These are phyloP conservation scores for Russula vinacea DNA, from an alignment of 768 basidiomycete genomes.

Conservation along the genomic window DNA sequence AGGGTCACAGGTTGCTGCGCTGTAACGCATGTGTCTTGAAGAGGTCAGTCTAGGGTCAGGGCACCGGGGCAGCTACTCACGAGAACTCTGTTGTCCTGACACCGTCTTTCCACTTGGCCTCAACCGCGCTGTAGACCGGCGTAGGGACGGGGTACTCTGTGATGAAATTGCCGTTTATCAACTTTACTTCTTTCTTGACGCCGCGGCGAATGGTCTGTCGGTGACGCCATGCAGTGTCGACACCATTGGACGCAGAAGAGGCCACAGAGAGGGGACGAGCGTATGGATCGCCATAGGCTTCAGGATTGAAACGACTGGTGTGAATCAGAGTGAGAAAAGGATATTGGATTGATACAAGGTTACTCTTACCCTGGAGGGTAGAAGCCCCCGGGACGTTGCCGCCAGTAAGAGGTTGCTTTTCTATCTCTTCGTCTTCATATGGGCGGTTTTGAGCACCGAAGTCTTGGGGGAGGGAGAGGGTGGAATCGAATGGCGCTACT, in stretches of 20 bases:
- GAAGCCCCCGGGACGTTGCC: conserved; percentile 58
- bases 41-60: conserved; percentile 5
- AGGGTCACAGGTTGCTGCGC: conserved; percentile 86
- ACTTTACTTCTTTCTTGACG: conserved; percentile 90
- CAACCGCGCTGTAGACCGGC: conserved; percentile 77
- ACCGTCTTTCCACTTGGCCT: conserved; percentile 62
- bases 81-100: conserved; percentile 86
- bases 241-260: conserved; percentile 39
- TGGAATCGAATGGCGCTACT: conserved; percentile 57
- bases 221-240: conserved; percentile 51
- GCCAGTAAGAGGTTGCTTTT: conserved; percentile 72
- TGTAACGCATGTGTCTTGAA: conserved; percentile 85
- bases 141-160: conserved; percentile 86
- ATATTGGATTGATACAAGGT: conserved; percentile 5
- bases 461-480: conserved; percentile 52
- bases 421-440: conserved; percentile 66
- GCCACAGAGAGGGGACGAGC: conserved; percentile 44
- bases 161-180: conserved; percentile 91
- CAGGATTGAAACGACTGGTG: conserved; percentile 47
- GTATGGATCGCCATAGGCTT: conserved; percentile 66
- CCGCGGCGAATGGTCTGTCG: conserved; percentile 91
- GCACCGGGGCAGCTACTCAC: conserved; percentile 47
- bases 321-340: conserved; percentile 16
- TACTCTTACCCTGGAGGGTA: conserved; percentile 70
- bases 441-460: conserved; percentile 42